A percentile compares a stretch with the other conserved stretches of the same genome.
These are phyloP conservation scores for Sicyos baderoa DNA, from an alignment of 306 rosid genomes.

Conservation along the genomic window DNA sequence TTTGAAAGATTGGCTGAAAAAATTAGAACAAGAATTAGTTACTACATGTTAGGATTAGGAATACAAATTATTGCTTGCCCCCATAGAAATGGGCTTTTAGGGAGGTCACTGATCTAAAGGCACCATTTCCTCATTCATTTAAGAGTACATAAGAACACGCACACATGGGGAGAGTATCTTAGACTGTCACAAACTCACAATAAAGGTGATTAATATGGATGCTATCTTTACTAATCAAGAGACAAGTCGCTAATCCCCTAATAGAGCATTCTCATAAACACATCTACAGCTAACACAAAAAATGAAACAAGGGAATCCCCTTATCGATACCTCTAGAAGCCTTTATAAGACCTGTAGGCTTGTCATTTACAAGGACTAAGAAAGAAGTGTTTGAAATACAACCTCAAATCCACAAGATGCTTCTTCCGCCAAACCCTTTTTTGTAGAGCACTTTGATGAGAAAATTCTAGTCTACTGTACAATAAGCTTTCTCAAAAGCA, in stretches of 20 bases:
- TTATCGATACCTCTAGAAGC: background rate
- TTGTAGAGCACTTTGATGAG: background rate
- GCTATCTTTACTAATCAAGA: background rate
- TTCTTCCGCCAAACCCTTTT: background rate
- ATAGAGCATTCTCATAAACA: background rate
- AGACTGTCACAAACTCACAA: background rate
- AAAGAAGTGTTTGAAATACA: background rate
- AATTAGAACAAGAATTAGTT: constrained; percentile 26
- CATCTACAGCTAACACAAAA: background rate
- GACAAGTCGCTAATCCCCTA: background rate
- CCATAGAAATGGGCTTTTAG: background rate
- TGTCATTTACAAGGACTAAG: background rate
- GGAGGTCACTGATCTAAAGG: background rate
- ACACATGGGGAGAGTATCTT: background rate
- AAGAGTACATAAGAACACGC: background rate
- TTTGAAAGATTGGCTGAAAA: constrained; percentile 95
- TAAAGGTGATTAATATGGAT: background rate
- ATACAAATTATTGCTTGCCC: constrained; percentile 17
- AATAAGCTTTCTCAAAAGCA: background rate
- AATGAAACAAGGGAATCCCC: background rate
- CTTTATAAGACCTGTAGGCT: background rate
- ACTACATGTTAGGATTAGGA: constrained; percentile 30
- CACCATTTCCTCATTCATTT: background rate
- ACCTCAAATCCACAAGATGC: background rate
- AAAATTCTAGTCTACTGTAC: background rate